A percentile compares a stretch with the other conserved stretches of the same genome.
Evolutionary conservation across 306 rosid species (phyloP).

Genomic region (Cicer bijugum): DNA sequence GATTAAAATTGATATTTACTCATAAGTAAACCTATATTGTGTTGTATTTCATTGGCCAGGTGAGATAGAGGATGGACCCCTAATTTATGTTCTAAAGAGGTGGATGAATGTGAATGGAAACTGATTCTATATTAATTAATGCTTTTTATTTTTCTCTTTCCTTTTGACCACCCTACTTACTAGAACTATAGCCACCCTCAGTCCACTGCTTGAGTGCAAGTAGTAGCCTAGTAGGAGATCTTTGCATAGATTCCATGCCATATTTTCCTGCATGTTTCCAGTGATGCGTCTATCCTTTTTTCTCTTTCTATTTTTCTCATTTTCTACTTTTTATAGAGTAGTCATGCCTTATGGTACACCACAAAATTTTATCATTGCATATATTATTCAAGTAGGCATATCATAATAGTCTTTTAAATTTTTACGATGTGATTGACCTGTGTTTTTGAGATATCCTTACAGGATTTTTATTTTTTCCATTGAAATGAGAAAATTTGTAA

Average conservation of each 20-base stretch:
- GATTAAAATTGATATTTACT: too few relatives aligned
- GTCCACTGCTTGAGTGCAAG: constrained; percentile 25
- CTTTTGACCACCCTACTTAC: constrained; percentile 21
- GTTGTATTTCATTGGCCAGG: constrained; percentile 29
- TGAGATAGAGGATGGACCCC: constrained; percentile 40
- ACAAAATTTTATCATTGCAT: too few relatives aligned
- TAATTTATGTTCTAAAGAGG: constrained; percentile 34
- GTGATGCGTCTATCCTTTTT: constrained; percentile 22
- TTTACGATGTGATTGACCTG: too few relatives aligned
- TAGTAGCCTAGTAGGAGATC: constrained; percentile 2
- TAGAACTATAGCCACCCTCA: constrained; percentile 15
- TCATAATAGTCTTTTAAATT: too few relatives aligned
- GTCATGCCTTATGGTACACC: background rate
- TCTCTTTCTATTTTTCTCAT: too few relatives aligned
- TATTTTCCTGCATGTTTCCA: constrained; percentile 51
- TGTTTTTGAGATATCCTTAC: too few relatives aligned
- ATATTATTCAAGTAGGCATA: too few relatives aligned
- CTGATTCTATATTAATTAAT: constrained; percentile 11
- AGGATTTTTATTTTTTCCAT: too few relatives aligned
- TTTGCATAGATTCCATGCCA: constrained; percentile 41
- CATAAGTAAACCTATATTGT: background rate
- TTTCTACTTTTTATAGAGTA: constrained; percentile 24
- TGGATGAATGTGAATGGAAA: constrained; percentile 47
- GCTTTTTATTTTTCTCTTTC: background rate
- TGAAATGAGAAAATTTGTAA: too few relatives aligned